Conservation (phyloP, 345 rosid genomes). For the Triadica sebifera region DNA sequence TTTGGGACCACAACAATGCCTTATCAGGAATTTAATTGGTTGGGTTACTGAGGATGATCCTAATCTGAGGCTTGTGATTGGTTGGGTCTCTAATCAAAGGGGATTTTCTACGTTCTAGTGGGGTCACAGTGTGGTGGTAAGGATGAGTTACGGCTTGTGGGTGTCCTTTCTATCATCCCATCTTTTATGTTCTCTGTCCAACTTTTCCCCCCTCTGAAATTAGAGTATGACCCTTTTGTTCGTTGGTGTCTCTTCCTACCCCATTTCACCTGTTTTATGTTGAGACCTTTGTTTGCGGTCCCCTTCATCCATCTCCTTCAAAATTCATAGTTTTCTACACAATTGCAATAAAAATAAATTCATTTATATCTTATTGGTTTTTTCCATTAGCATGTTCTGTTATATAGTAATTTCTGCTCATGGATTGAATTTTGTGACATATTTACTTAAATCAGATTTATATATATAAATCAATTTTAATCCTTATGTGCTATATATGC, state of each 20-base stretch:
- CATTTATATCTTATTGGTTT: no score
- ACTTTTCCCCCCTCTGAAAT: background rate
- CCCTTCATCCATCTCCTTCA: constrained; percentile 1
- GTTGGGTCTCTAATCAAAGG: constrained; percentile 36
- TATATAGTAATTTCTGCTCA: no score
- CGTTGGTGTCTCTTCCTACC: background rate
- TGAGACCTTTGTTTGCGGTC: constrained; percentile 14
- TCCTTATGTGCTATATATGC: no score
- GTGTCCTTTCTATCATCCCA: no score
- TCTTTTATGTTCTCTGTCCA: no score
- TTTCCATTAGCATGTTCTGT: no score
- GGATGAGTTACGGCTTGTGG: background rate
- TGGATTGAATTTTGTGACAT: no score
- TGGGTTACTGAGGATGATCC: constrained; percentile 44
- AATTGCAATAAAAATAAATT: no score
- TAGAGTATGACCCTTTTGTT: constrained; percentile 19
- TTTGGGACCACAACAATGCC: constrained; percentile 49
- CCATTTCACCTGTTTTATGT: background rate
- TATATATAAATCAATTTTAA: no score
- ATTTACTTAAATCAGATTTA: no score
- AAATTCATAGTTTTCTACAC: background rate
- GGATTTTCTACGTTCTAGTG: constrained; percentile 45
- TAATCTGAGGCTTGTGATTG: constrained; percentile 42
- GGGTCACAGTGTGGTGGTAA: background rate
- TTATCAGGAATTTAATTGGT: constrained; percentile 74